Evolutionary conservation across 805 yeast species (phyloP).

Genomic region (Saccharomyces jurei): DNA sequence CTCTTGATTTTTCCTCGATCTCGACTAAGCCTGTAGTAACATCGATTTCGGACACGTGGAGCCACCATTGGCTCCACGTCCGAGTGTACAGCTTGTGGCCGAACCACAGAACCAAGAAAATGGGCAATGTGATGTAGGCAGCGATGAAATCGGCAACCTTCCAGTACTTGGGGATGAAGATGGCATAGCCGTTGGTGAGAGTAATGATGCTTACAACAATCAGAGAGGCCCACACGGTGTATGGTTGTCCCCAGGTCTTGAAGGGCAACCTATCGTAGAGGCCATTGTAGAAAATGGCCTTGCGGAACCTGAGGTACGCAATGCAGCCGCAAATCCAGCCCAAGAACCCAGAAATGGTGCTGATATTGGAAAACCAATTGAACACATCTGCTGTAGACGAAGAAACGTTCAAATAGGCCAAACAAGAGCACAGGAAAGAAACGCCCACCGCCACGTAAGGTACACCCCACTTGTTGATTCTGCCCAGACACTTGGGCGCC

Average conservation of each 20-base stretch:
- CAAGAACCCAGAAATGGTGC: slow-evolving; percentile 59
- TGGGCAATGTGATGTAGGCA: slow-evolving; percentile 54
- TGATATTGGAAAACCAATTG: slow-evolving; percentile 57
- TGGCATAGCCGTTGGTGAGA: slow-evolving; percentile 67
- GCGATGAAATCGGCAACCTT: slow-evolving; percentile 55
- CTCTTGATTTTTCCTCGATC: slow-evolving; percentile 46
- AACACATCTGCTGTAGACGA: slow-evolving; percentile 47
- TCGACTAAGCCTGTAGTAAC: slow-evolving; percentile 51
- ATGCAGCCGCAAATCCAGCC: slow-evolving; percentile 50
- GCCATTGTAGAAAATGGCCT: slow-evolving; percentile 48
- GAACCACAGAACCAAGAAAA: slow-evolving; percentile 39
- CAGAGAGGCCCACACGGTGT: slow-evolving; percentile 48
- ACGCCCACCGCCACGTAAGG: slow-evolving; percentile 35
- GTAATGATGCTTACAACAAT: slow-evolving; percentile 44
- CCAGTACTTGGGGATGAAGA: slow-evolving; percentile 45
- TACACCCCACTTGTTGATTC: slow-evolving; percentile 46
- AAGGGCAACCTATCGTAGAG: slow-evolving; percentile 51
- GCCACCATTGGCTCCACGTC: slow-evolving; percentile 37
- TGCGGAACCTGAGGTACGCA: slow-evolving; percentile 56
- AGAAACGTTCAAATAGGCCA: slow-evolving; percentile 49
- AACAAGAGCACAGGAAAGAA: slow-evolving; percentile 30
- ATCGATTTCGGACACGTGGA: slow-evolving; percentile 52
- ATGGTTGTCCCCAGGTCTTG: slow-evolving; percentile 49
- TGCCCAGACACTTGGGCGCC: slow-evolving; percentile 43
- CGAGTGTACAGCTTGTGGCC: slow-evolving; percentile 48